These are phyloP conservation scores for Orbilia oligospora DNA, from an alignment of 2,329 filamentous ascomycete genomes.

Conservation along the genomic window DNA sequence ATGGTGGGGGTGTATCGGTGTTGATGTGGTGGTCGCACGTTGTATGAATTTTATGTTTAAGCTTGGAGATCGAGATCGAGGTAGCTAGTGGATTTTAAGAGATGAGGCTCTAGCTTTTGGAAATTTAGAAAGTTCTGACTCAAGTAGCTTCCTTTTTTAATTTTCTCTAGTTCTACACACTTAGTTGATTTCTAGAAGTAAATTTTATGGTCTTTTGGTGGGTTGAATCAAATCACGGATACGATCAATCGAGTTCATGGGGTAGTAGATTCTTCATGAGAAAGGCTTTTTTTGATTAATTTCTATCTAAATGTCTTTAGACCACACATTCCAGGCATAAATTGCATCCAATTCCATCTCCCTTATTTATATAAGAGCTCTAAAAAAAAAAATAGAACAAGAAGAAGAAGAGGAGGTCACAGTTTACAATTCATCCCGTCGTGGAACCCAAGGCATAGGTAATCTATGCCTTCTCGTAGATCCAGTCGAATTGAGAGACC, in stretches of 20 bases:
- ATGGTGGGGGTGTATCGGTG: not conserved
- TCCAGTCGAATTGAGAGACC: constrained; percentile 87
- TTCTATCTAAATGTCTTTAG: constrained; percentile 9
- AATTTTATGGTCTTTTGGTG: not conserved
- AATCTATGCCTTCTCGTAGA: constrained; percentile 83
- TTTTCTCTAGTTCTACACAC: not conserved
- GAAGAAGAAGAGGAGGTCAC: not conserved
- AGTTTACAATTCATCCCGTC: constrained; percentile 64
- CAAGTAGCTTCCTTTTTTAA: not conserved
- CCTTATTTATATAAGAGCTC: constrained; percentile 1
- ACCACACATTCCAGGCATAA: not conserved
- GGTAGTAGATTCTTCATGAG: not conserved
- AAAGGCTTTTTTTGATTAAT: constrained; percentile 23
- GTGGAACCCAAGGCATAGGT: constrained; percentile 63
- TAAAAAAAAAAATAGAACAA: not conserved
- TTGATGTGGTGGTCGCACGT: constrained; percentile 9
- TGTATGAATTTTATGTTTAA: constrained; percentile 10
- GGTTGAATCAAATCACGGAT: not conserved
- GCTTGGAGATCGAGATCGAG: not conserved
- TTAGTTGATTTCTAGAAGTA: not conserved
- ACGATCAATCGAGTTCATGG: too few relatives aligned
- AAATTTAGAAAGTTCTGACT: not conserved
- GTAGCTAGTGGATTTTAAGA: not conserved
- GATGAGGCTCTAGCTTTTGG: not conserved
- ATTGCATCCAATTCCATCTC: not conserved